Conservation (phyloP, 192 early-diverging fungal species). For the Funneliformis mosseae region DNA sequence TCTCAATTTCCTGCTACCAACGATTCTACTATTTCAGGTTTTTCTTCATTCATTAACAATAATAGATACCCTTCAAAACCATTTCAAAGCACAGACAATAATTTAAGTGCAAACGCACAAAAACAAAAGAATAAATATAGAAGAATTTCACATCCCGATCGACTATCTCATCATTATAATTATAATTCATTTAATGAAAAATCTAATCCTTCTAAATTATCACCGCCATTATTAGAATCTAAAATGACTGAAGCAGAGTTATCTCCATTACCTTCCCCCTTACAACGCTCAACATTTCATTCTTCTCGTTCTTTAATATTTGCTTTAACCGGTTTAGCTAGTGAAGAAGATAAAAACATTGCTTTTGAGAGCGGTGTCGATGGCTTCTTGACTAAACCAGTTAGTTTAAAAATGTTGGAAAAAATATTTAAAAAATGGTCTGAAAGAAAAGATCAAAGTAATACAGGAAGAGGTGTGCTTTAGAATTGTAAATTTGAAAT, state of each 20-base stretch:
- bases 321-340: constrained; percentile 48
- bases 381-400: constrained; percentile 50
- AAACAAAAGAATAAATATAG: neutral
- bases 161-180: neutral
- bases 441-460: constrained; percentile 4
- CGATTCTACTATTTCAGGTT: neutral
- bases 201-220: neutral
- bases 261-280: neutral
- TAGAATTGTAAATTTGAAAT: too few relatives aligned
- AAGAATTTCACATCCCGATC: neutral
- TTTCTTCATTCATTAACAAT: neutral
- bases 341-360: constrained; percentile 43
- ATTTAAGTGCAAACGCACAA: neutral
- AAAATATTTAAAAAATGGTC: constrained; percentile 15
- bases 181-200: neutral
- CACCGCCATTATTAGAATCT: neutral
- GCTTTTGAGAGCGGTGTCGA: constrained; percentile 50
- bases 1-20: neutral
- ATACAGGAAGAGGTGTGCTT: neutral
- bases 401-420: constrained; percentile 42
- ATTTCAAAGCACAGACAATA: neutral
- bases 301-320: constrained; percentile 38
- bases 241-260: neutral
- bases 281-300: too few relatives aligned
- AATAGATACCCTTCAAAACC: neutral